Evolutionary conservation across 345 rosid genomes (phyloP).

Genomic region (Brassica rapa): DNA sequence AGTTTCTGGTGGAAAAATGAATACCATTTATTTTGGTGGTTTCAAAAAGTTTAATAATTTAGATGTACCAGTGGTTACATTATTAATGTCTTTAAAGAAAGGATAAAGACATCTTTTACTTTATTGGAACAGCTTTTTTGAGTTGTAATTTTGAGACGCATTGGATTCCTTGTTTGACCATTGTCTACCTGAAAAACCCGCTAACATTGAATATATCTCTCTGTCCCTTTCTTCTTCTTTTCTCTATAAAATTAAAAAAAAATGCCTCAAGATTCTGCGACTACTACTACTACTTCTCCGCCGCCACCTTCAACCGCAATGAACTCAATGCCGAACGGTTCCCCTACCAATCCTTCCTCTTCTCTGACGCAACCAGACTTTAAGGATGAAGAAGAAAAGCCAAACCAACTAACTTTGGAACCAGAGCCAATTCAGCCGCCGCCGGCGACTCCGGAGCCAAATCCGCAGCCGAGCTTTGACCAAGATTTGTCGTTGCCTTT

Average conservation of each 20-base stretch:
- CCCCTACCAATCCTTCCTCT: not conserved
- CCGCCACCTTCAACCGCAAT: slow-evolving; percentile 31
- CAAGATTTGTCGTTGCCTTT: not conserved
- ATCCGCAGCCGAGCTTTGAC: not conserved
- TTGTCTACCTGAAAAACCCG: slow-evolving; percentile 41
- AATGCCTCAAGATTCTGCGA: slow-evolving; percentile 37
- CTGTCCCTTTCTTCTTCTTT: slow-evolving; percentile 10
- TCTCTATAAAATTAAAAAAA: not conserved
- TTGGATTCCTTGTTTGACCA: slow-evolving; percentile 43
- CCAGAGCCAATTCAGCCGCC: not conserved
- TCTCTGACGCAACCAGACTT: not conserved
- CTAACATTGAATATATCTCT: not conserved
- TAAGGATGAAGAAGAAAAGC: not conserved
- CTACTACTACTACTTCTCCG: slow-evolving; percentile 17
- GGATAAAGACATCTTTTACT: slow-evolving; percentile 23
- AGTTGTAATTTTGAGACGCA: slow-evolving; percentile 25
- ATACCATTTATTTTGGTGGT: slow-evolving; percentile 9
- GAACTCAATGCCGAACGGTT: slow-evolving; percentile 4
- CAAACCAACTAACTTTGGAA: slow-evolving; percentile 13
- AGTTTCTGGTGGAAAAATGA: not conserved
- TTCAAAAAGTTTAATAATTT: slow-evolving; percentile 2
- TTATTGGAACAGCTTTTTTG: slow-evolving; percentile 40
- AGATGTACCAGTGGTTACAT: slow-evolving; percentile 1
- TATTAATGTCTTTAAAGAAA: not conserved
- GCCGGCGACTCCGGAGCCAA: not conserved